phyloP scores from a whole-genome alignment of 495 filamentous ascomycete genomes.

The Penicilliopsis zonata region DNA sequence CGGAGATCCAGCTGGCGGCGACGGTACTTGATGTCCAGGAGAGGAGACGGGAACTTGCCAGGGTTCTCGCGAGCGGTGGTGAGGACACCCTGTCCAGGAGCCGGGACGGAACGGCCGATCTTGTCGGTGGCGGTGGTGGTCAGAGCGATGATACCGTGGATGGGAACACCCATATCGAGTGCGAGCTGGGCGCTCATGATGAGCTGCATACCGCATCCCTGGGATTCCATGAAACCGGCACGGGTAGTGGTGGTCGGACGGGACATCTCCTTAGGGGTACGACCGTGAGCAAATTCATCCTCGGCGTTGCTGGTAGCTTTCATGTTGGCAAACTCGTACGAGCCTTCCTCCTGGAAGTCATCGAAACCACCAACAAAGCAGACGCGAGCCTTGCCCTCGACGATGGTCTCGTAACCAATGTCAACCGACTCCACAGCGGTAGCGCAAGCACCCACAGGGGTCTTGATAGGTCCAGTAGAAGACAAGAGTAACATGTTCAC shows the following conservation, averaged over 20 bases:
- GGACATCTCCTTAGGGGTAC: slow-evolving; percentile 96
- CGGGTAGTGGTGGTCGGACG: slow-evolving; percentile 91
- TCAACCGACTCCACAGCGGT: slow-evolving; percentile 96
- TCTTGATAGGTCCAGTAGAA: slow-evolving; percentile 97
- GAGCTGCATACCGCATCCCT: slow-evolving; percentile 94
- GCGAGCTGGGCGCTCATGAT: slow-evolving; percentile 97
- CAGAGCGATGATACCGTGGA: slow-evolving; percentile 86
- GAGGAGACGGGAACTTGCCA: slow-evolving; percentile 84
- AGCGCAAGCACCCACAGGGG: slow-evolving; percentile 93
- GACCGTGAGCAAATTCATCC: slow-evolving; percentile 88
- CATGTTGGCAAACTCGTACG: slow-evolving; percentile 99
- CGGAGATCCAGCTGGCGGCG: slow-evolving; percentile 88
- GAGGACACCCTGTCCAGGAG: slow-evolving; percentile 91
- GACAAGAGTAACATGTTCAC: slow-evolving; percentile 98
- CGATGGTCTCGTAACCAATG: slow-evolving; percentile 94
- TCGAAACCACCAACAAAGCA: slow-evolving; percentile 98
- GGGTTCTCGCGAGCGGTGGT: slow-evolving; percentile 90
- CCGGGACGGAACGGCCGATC: slow-evolving; percentile 94
- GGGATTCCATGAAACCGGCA: slow-evolving; percentile 98
- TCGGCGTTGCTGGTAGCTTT: slow-evolving; percentile 96
- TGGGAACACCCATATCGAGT: slow-evolving; percentile 96
- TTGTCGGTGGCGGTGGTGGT: slow-evolving; percentile 98
- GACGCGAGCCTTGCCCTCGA: slow-evolving; percentile 92
- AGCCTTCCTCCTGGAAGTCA: slow-evolving; percentile 98
- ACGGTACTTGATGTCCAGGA: slow-evolving; percentile 94